phyloP scores from a whole-genome alignment of 2,329 filamentous ascomycete genomes.

The Trichoderma cornu-damae region DNA sequence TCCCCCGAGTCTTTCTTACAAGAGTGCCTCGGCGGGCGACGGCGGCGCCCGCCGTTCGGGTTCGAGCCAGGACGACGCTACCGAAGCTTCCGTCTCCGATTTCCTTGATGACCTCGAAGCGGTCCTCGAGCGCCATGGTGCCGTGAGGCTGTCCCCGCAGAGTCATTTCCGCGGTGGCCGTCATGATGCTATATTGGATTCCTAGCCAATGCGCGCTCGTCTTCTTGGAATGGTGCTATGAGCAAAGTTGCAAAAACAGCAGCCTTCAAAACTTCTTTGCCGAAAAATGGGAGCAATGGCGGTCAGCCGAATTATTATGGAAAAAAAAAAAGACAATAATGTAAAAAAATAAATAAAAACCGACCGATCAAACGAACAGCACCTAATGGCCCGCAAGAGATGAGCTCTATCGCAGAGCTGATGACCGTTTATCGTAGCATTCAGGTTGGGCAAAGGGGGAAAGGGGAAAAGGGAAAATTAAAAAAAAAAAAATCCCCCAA shows the following conservation, averaged over 20 bases:
- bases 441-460: slow-evolving; percentile 26
- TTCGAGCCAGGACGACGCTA: slow-evolving; percentile 86
- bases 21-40: slow-evolving; percentile 86
- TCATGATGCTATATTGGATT: slow-evolving; percentile 54
- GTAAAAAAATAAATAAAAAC: slow-evolving; percentile 6
- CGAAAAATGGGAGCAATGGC: background rate
- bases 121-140: slow-evolving; percentile 73
- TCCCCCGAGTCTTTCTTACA: slow-evolving; percentile 64
- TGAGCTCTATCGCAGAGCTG: slow-evolving; percentile 36
- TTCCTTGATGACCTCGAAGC: slow-evolving; percentile 95
- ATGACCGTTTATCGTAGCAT: slow-evolving; percentile 34
- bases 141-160: slow-evolving; percentile 60
- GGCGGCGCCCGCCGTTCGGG: slow-evolving; percentile 82
- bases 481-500: no score
- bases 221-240: background rate
- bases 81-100: slow-evolving; percentile 99
- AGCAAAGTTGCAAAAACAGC: slow-evolving; percentile 1
- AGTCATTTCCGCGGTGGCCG: slow-evolving; percentile 67
- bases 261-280: background rate
- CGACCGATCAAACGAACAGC: slow-evolving; percentile 22
- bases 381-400: slow-evolving; percentile 25
- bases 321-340: background rate
- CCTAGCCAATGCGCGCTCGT: slow-evolving; percentile 19
- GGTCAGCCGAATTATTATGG: slow-evolving; percentile 6
- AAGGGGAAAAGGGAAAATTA: no score